Conservation (phyloP, 2,329 filamentous ascomycete species). For the Zopfia rhizophila region DNA sequence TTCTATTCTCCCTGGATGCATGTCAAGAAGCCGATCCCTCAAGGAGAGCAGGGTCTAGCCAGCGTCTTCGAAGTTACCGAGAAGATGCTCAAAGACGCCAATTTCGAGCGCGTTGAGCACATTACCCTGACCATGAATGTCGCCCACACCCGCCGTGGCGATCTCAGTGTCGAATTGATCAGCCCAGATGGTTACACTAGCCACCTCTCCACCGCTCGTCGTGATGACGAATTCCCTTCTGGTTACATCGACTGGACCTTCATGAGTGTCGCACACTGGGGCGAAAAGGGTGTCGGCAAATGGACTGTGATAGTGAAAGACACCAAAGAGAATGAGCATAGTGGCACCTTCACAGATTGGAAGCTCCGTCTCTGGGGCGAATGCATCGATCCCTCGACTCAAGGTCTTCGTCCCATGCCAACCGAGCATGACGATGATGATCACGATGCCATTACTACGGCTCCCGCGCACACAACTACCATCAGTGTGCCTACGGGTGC, state of each 20-base stretch:
- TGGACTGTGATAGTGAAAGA: conserved; percentile 95
- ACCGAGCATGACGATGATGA: conserved; percentile 84
- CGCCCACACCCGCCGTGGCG: conserved; percentile 84
- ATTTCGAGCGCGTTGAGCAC: conserved; percentile 88
- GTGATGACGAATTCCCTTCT: conserved; percentile 69
- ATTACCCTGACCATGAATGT: conserved; percentile 98
- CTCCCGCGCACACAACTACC: conserved; percentile 70
- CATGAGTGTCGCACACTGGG: conserved; percentile 98
- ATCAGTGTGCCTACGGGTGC: conserved; percentile 59
- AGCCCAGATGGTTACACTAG: conserved; percentile 85
- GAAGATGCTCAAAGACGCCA: conserved; percentile 82
- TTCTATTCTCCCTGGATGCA: conserved; percentile 93
- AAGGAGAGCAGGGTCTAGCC: conserved; percentile 82
- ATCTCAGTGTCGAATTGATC: conserved; percentile 89
- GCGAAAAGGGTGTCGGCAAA: conserved; percentile 84
- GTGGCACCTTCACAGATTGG: conserved; percentile 88
- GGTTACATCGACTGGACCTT: conserved; percentile 98
- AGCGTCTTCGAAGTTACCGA: conserved; percentile 84
- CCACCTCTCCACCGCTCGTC: conserved; percentile 81
- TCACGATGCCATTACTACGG: conserved; percentile 70
- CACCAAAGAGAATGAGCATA: conserved; percentile 75
- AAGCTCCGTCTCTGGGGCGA: conserved; percentile 95
- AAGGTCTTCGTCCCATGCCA: conserved; percentile 81
- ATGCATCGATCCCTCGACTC: conserved; percentile 77
- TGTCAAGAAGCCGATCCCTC: conserved; percentile 84